Base-by-base conservation (phyloP, 805 yeast genomes). In the Metschnikowia hibisci region DNA sequence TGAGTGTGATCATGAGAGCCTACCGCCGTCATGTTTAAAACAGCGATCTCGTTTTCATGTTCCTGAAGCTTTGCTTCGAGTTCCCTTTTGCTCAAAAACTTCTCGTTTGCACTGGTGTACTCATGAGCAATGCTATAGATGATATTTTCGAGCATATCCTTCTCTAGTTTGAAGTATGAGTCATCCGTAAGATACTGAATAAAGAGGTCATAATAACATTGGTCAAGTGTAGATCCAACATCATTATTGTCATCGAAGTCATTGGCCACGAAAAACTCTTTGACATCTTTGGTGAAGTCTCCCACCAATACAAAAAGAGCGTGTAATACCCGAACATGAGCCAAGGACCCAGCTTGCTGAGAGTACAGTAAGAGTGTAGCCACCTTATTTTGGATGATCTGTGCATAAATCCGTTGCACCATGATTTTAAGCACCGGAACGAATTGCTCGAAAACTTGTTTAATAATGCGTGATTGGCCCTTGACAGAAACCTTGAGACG, bases 251-350 rank as follows among this genome's bases (percentile, higher is more conserved):
- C 67, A 47, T 76, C 79, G 11, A 76, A 59, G 3, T 71, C 75
- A 42, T 73, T 70, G 18, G 71, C 63, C 6, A 60, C 53, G 43
- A 87, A 73, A 49, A 78, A 81, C 7, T 77, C 80, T 53, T 83
- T 82, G 51, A 90, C 66, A 44, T 79, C 81, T 43, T 76, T 78
- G 1, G 86, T 80, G 52, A 84, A 77, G 37, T 73, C 76, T 11
- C 79, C 77, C 8, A 84, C 69, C 29, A 77, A 64, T 0, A 74
- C 71, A 56, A 80, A 83, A n/a, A 84, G 67, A 2, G 81, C 70
- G 62, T 87, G 86, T 27, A 91, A 63, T 1, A 83, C 74, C 55
- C 98, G 74, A 2, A 89, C 80, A 57, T 84, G 87, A 0, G 95
- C 84, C 40, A 89, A 64, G 2, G 80, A 71, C 18, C 87, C 78